These are phyloP conservation scores for Trypanosoma boissoni DNA, from an alignment of 208 protist genomes.

Conservation along the genomic window DNA sequence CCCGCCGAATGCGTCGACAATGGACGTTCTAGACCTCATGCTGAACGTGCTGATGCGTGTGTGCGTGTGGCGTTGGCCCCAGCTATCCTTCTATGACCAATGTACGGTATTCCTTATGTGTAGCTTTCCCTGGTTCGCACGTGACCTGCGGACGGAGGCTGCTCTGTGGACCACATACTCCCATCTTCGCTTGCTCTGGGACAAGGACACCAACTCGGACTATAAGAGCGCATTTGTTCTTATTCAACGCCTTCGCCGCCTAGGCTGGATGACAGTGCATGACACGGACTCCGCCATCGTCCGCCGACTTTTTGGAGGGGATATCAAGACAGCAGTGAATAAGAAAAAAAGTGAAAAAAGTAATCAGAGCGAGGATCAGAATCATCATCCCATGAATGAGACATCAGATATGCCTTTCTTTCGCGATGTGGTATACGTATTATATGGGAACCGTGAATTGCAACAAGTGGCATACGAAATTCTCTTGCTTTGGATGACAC, in stretches of 20 bases:
- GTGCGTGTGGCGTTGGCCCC: slow-evolving; percentile 17
- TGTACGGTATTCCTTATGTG: slow-evolving; percentile 6
- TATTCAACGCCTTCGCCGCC: slow-evolving; percentile 38
- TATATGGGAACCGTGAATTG: slow-evolving; percentile 29
- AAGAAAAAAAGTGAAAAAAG: not conserved
- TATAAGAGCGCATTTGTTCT: slow-evolving; percentile 15
- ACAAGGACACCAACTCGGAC: not conserved
- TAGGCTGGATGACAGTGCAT: slow-evolving; percentile 46
- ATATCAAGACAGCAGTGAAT: not conserved
- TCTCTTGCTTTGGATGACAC: slow-evolving; percentile 31
- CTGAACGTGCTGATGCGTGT: slow-evolving; percentile 25
- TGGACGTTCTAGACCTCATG: slow-evolving; percentile 28
- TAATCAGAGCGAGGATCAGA: not conserved
- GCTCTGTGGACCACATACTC: slow-evolving; percentile 16
- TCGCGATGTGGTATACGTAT: slow-evolving; percentile 29
- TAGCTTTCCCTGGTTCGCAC: slow-evolving; percentile 22
- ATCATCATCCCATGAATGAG: not conserved
- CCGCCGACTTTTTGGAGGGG: slow-evolving; percentile 22
- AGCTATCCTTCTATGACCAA: slow-evolving; percentile 15
- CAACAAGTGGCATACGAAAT: slow-evolving; percentile 55
- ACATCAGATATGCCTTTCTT: slow-evolving; percentile 7
- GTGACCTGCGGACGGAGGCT: slow-evolving; percentile 13
- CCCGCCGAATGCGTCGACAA: not conserved
- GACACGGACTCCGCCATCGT: slow-evolving; percentile 39
- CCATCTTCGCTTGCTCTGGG: slow-evolving; percentile 4